Evolutionary conservation across 1,139 yeast species (phyloP), one percentile per base, ranked within the genome.

Genomic region (Candida buenavistaensis): DNA sequence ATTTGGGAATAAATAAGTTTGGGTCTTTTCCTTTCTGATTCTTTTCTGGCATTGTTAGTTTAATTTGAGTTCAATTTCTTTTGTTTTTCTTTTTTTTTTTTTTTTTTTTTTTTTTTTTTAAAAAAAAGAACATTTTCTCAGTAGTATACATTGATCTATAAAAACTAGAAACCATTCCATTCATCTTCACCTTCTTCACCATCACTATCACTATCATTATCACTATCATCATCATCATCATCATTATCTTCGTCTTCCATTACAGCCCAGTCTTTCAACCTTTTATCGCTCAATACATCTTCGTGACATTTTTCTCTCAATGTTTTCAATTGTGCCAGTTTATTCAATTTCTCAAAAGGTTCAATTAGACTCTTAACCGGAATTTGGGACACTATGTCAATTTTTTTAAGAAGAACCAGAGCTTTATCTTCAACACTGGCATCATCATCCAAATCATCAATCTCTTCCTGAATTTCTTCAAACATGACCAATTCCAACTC

Each of bases 401-500:
- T 35, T 43, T 64, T 64, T 39, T 50, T 45, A 15, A 47, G 49
- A 21, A 39, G 45, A 26, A 52, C 42, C 22, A 54, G 62, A 17
- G 55, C 58, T 26, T 54, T 57, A 17, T 60, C 59, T 6, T 52
- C 54, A 9, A 51, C 53, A 19, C 19, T 17, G 14, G 56, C 60
- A 30, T 54, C 59, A 7, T 51, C 50, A 21, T 50, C 55, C 12
- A 59, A 63, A 22, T 60, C 64, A 20, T 62, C 64, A 17, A 68
- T 72, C 14, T 69, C 76, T 20, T 66, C 66, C 25, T 64, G 69
- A 30, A 67, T 51, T 5, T 64, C 72, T 28, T 66, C 76, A 41
- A 77, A 75, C 38, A 83, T 55, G 7, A 82, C 75, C 43, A 73
- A 72, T 50, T 83, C 95, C 45, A 92, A 65, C 59, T 92, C 98